Base-by-base conservation (phyloP, 2,329 filamentous ascomycete species). In the Colletotrichum camelliae region DNA sequence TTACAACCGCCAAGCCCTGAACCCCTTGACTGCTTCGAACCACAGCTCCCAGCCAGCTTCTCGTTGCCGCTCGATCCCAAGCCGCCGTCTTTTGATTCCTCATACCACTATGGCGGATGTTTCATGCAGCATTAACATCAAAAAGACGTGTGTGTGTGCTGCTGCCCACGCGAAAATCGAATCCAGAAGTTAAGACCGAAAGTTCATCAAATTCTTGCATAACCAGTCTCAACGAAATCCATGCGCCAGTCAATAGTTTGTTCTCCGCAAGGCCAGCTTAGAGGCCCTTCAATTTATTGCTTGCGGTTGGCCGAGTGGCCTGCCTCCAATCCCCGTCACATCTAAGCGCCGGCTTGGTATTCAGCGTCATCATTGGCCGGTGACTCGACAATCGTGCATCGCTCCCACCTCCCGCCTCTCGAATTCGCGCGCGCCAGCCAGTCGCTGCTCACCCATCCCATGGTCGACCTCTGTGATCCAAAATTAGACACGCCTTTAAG, bases 401-500 rank as follows among this genome's bases (percentile, higher is more conserved):
- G 64, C 68, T 68, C 75, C 52, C 64, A 69, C 61, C 62, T 37
- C 37, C 67, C 61, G 67, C 48, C 71, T 70, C 18, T 37, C 18
- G 71, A 70, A 77, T 84, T 86, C 83, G 84, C 85, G 84, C 85
- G 84, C 85, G 84, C 83, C 82, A 86, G 81, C 82, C 83, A 82
- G 78, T 81, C 77, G 79, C 75, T 74, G 77, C 74, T 77, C 75
- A 65, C 67, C 66, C 33, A 74, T 48, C 43, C 64, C 73, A 78
- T 79, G 78, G 77, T 77, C 77, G 73, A 68, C 70, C 67, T 77
- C 77, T 80, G 79, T 81, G 77, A 79, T 66, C 82, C 80, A 64
- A 85, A 84, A 84, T 84, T 86, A 86, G 81, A 81, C 80, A 55
- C 67, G 37, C 74, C 58, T 68, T 70, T 78, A 52, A 33, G 61